Base-by-base conservation (phyloP, 1,284 basidiomycete genomes). In the Wallemia ichthyophaga region DNA sequence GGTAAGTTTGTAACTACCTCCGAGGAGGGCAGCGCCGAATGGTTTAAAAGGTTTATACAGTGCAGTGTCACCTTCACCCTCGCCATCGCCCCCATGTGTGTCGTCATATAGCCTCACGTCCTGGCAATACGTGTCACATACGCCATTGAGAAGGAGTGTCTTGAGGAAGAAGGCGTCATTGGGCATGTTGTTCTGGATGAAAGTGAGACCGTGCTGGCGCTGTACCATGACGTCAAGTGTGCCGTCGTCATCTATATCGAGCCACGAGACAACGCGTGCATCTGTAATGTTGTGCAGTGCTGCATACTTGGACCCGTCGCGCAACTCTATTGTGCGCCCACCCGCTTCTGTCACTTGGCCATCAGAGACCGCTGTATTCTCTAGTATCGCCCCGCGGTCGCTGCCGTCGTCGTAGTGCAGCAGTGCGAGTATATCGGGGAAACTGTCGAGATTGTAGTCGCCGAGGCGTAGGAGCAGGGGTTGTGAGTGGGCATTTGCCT, bases 121-220 rank as follows among this genome's bases (percentile, higher is more conserved):
- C n/a, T n/a, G n/a, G 5, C 23, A 53, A 24, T 2, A 59, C 24
- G 23, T 82, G 59, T 80, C 75, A 65, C 92, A 98, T 0, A 88
- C 92, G 13, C 89, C 89, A 66, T 95, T 96, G 31, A 95, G 71
- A 1, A 94, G 86, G 58, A 92, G 83, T 1, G 89, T 85, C 68
- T 96, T 96, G 61, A 98, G 75, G 78, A 98, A 98, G 74, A 99
- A 99, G 0, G 94, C 91, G 65, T 99, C 94, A 67, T 91, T 89
- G 67, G 94, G 98, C 66, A 89, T 88, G 70, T 96, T 96, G 69
- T 99, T 98, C 70, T 94, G 88, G 48, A 98, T 74, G 65, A 99
- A 95, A 1, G 80, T 70, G 17, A 89, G 72, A 56, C 62, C 65
- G 19, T 70, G 63, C 1, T 85, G 80, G 33, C 91, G 74, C 66